Percentiles rank a stretch among this genome's conserved stretches.
These are phyloP conservation scores for Anethum foeniculum DNA, from an alignment of 140 eudicot genomes.

Conservation along the genomic window DNA sequence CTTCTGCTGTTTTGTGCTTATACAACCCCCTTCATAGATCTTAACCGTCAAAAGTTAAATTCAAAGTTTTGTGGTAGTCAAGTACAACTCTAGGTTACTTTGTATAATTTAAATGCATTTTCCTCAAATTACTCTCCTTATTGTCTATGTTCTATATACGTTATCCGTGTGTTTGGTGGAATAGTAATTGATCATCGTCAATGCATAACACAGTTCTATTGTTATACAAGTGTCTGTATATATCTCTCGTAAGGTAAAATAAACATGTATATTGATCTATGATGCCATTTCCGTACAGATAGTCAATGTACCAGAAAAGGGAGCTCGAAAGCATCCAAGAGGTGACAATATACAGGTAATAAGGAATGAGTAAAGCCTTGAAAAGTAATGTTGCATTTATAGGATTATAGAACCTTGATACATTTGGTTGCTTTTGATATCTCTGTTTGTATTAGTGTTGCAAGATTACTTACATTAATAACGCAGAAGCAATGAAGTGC, in stretches of 20 bases:
- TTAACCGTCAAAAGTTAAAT: background rate
- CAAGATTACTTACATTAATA: background rate
- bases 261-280: constrained; percentile 5
- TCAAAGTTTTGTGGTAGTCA: background rate
- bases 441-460: background rate
- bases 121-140: background rate
- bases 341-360: constrained; percentile 94
- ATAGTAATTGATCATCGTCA: background rate
- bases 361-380: background rate
- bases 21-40: background rate
- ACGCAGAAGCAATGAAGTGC: background rate
- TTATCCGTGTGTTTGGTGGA: background rate
- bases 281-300: constrained; percentile 30
- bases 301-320: constrained; percentile 96
- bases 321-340: constrained; percentile 95
- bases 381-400: background rate
- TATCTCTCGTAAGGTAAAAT: background rate
- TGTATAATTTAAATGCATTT: background rate
- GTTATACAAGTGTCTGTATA: background rate
- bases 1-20: background rate
- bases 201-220: background rate
- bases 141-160: background rate
- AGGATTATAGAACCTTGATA: background rate
- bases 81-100: background rate
- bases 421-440: too few species aligned